These are phyloP conservation scores for Piloderma croceum DNA, from an alignment of 768 basidiomycete species.

Conservation along the genomic window DNA sequence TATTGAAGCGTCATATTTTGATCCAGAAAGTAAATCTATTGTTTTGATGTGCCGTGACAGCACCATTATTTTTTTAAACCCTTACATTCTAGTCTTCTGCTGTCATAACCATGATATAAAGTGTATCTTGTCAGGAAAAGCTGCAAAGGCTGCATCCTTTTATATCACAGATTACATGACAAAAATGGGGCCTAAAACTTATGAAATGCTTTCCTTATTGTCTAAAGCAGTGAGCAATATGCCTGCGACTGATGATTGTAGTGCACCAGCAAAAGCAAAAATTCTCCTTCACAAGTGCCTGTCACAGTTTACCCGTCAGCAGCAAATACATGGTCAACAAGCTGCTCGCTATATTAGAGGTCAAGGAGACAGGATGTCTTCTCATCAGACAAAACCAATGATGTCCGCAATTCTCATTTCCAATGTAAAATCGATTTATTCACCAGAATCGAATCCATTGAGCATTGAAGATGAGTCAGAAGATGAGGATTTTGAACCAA, in stretches of 20 bases:
- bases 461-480: too few species aligned
- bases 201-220: conserved; percentile 21
- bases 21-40: conserved; percentile 26
- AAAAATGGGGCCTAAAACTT: conserved; percentile 24
- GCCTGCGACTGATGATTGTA: neutral
- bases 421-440: too few species aligned
- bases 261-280: conserved; percentile 10
- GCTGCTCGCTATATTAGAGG: conserved; percentile 27
- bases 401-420: too few species aligned
- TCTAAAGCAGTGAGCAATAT: conserved; percentile 18
- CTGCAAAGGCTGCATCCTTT: conserved; percentile 33
- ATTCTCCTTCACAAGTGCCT: too few species aligned
- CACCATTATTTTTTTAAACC: conserved; percentile 28
- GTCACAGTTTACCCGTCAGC: too few species aligned
- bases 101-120: conserved; percentile 32
- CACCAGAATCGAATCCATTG: too few species aligned
- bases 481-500: too few species aligned
- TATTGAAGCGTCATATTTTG: conserved; percentile 22
- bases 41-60: conserved; percentile 22
- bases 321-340: too few species aligned
- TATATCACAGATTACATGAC: conserved; percentile 34
- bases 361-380: conserved; percentile 18
- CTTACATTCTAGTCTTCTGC: conserved; percentile 27
- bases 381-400: conserved; percentile 24
- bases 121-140: too few species aligned